Percentiles rank a stretch among this genome's conserved stretches.
Conservation (phyloP, 1,284 basidiomycete genomes). For the Afroboletus lepidellus region DNA sequence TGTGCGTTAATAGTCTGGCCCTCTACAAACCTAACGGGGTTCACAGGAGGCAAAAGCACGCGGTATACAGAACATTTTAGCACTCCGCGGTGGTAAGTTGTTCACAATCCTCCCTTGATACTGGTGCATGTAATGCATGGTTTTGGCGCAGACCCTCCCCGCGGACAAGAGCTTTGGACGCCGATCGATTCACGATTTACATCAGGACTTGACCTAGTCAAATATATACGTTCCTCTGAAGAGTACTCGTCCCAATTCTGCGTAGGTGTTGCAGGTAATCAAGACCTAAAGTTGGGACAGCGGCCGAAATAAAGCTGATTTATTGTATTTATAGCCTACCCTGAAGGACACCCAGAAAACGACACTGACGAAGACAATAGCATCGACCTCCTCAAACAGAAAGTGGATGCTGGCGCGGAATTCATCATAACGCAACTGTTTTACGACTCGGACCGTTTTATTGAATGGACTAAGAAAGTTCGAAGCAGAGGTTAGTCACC, state of each 20-base stretch:
- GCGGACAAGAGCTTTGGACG: conserved; percentile 91
- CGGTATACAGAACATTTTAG: conserved; percentile 90
- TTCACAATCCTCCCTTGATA: background rate
- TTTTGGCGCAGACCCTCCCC: conserved; percentile 72
- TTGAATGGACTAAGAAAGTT: conserved; percentile 75
- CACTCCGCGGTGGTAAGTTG: conserved; percentile 78
- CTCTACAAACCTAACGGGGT: conserved; percentile 7
- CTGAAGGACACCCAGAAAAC: conserved; percentile 85
- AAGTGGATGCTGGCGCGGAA: conserved; percentile 93
- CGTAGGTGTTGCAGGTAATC: conserved; percentile 82
- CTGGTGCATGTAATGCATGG: background rate
- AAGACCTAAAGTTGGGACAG: background rate
- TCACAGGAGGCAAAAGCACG: conserved; percentile 75
- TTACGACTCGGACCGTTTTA: conserved; percentile 88
- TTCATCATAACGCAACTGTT: conserved; percentile 98
- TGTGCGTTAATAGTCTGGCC: conserved; percentile 43
- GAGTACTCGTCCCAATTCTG: conserved; percentile 87
- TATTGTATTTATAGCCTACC: conserved; percentile 62
- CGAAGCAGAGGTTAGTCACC: conserved; percentile 61
- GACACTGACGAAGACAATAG: conserved; percentile 66
- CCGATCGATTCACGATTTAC: conserved; percentile 84
- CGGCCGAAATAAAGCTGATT: conserved; percentile 1
- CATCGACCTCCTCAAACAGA: conserved; percentile 77
- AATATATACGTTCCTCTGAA: conserved; percentile 80
- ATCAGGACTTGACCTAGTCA: conserved; percentile 87